Percentiles rank a stretch among this genome's conserved stretches.
Evolutionary conservation across 805 yeast species (phyloP).

Genomic region (Starmerella powellii): DNA sequence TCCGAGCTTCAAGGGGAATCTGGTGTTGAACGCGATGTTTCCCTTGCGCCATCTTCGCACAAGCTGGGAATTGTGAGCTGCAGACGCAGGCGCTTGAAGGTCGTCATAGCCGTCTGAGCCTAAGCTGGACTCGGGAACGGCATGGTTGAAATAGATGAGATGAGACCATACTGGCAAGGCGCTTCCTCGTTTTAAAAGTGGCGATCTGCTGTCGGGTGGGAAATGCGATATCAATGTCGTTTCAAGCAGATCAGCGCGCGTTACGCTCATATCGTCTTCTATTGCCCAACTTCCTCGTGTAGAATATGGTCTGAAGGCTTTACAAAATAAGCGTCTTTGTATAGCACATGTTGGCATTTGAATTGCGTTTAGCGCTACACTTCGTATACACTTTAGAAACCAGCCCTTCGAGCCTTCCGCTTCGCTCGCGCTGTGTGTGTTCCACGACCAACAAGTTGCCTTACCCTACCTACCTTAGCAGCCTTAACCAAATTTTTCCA

Average conservation of each 20-base stretch:
- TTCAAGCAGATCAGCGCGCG: slow-evolving; percentile 25
- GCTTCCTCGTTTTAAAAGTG: slow-evolving; percentile 14
- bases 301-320: too few relatives aligned
- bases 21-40: slow-evolving; percentile 33
- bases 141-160: slow-evolving; percentile 55
- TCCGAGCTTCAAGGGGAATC: slow-evolving; percentile 31
- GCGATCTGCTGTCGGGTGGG: slow-evolving; percentile 12
- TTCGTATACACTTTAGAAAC: too few relatives aligned
- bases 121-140: slow-evolving; percentile 36
- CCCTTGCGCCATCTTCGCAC: slow-evolving; percentile 76
- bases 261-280: slow-evolving; percentile 25
- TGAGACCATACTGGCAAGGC: slow-evolving; percentile 43
- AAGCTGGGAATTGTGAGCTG: slow-evolving; percentile 32
- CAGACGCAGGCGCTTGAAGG: slow-evolving; percentile 53
- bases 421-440: too few relatives aligned
- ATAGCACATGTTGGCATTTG: too few relatives aligned
- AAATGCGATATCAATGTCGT: slow-evolving; percentile 24
- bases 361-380: too few relatives aligned
- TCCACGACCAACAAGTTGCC: too few relatives aligned
- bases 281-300: slow-evolving; percentile 17
- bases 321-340: too few relatives aligned
- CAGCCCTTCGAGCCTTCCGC: too few relatives aligned
- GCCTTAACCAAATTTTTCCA: background rate
- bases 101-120: slow-evolving; percentile 72
- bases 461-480: background rate